These are phyloP conservation scores for Parachaetomium inaequale DNA, from an alignment of 495 filamentous ascomycete genomes.

Conservation along the genomic window DNA sequence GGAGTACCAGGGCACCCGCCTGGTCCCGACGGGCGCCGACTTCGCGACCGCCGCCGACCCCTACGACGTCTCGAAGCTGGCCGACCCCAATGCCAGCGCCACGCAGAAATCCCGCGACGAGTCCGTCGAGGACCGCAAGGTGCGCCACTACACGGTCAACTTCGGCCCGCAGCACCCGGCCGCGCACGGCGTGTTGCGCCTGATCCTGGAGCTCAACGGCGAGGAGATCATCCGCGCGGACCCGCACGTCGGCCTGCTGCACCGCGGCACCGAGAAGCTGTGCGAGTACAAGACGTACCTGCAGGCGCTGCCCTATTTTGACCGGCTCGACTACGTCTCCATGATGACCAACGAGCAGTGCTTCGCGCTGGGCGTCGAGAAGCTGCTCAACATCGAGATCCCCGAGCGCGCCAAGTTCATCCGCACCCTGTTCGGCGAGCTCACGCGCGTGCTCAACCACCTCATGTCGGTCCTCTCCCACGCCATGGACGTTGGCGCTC, in stretches of 20 bases:
- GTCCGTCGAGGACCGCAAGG: slow-evolving; percentile 68
- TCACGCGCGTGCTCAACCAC: slow-evolving; percentile 93
- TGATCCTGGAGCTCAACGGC: slow-evolving; percentile 97
- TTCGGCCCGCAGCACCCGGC: slow-evolving; percentile 99
- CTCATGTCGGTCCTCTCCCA: slow-evolving; percentile 97
- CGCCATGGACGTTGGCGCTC: slow-evolving; percentile 98
- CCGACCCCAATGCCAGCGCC: slow-evolving; percentile 31
- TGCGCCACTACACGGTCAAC: slow-evolving; percentile 99
- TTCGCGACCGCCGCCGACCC: slow-evolving; percentile 49
- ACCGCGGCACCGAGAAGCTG: slow-evolving; percentile 98
- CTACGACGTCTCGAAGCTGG: slow-evolving; percentile 25
- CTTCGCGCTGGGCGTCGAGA: slow-evolving; percentile 91
- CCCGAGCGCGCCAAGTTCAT: slow-evolving; percentile 96
- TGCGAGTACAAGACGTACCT: slow-evolving; percentile 99
- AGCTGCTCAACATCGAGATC: slow-evolving; percentile 95
- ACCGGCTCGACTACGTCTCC: slow-evolving; percentile 96
- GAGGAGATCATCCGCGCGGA: slow-evolving; percentile 96
- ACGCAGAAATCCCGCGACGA: slow-evolving; percentile 48
- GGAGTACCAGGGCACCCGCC: slow-evolving; percentile 60
- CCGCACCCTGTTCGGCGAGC: slow-evolving; percentile 92
- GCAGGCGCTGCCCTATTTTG: slow-evolving; percentile 97
- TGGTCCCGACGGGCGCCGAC: slow-evolving; percentile 64
- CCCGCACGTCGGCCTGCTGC: slow-evolving; percentile 93
- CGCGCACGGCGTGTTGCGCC: slow-evolving; percentile 93
- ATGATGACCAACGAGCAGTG: slow-evolving; percentile 99